Percentiles rank a stretch among this genome's conserved stretches.
phyloP scores from a whole-genome alignment of 257 asterid genomes.

The Solanum virginianum region DNA sequence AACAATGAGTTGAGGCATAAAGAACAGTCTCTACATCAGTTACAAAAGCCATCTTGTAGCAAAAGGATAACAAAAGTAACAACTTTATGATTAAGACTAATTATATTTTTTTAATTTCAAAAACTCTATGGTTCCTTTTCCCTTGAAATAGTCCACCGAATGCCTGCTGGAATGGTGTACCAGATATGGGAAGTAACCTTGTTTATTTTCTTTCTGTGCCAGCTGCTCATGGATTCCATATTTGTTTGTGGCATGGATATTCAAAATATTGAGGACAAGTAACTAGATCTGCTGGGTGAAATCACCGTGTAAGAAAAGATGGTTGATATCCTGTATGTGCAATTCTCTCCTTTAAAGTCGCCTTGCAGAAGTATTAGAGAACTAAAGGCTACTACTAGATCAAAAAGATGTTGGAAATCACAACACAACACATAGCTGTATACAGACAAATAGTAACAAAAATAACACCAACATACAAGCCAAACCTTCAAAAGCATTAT shows the following conservation, averaged over 20 bases:
- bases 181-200: neutral
- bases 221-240: neutral
- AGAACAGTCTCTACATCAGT: neutral
- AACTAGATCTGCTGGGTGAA: neutral
- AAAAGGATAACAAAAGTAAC: neutral
- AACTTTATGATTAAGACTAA: neutral
- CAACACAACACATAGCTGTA: neutral
- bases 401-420: neutral
- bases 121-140: neutral
- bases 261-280: neutral
- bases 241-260: neutral
- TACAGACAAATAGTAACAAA: neutral
- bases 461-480: neutral
- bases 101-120: neutral
- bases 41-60: neutral
- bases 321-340: neutral
- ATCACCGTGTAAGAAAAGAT: neutral
- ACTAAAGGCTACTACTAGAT: neutral
- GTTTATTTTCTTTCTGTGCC: neutral
- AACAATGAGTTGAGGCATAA: neutral
- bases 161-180: neutral
- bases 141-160: neutral
- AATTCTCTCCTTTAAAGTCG: neutral
- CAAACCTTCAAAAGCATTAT: slow-evolving; percentile 62
- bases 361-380: neutral